Evolutionary conservation across 2,329 filamentous ascomycete species (phyloP).

Genomic region (Phyllosticta citribraziliensis): DNA sequence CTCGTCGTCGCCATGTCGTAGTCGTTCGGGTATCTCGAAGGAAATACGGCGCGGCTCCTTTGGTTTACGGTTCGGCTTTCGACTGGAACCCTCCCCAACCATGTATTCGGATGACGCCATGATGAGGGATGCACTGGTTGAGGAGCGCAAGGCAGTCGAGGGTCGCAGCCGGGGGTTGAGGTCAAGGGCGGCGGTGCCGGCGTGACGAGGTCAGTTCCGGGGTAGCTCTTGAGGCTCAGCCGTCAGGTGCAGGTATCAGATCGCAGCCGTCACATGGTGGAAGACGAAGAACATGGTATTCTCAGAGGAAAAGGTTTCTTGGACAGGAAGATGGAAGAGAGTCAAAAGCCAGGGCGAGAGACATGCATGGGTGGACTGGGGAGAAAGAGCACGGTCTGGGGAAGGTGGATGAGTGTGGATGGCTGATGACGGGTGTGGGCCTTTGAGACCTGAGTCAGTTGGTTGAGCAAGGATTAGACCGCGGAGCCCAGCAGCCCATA

Average conservation of each 20-base stretch:
- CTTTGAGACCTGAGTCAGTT: not conserved
- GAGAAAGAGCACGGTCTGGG: not conserved
- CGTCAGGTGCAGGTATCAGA: not conserved
- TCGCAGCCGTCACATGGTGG: not conserved
- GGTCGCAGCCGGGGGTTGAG: not conserved
- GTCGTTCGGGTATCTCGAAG: constrained; percentile 46
- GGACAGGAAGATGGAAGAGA: not conserved
- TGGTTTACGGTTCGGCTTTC: not conserved
- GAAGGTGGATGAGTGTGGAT: not conserved
- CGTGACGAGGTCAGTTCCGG: not conserved
- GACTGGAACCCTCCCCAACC: not conserved
- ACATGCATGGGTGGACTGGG: not conserved
- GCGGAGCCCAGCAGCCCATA: not conserved
- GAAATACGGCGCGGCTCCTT: constrained; percentile 19
- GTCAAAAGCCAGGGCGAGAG: not conserved
- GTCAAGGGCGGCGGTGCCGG: not conserved
- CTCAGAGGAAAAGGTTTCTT: not conserved
- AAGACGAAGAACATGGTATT: not conserved
- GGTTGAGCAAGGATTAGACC: not conserved
- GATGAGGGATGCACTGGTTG: not conserved
- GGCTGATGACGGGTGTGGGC: not conserved
- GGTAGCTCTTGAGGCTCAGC: not conserved
- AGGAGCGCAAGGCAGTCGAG: not conserved
- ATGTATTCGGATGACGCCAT: constrained; percentile 6
- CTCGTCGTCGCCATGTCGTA: constrained; percentile 49